A percentile compares a stretch with the other conserved stretches of the same genome.
phyloP scores from a whole-genome alignment of 1,284 basidiomycete genomes.

The Tilletia walkeri region DNA sequence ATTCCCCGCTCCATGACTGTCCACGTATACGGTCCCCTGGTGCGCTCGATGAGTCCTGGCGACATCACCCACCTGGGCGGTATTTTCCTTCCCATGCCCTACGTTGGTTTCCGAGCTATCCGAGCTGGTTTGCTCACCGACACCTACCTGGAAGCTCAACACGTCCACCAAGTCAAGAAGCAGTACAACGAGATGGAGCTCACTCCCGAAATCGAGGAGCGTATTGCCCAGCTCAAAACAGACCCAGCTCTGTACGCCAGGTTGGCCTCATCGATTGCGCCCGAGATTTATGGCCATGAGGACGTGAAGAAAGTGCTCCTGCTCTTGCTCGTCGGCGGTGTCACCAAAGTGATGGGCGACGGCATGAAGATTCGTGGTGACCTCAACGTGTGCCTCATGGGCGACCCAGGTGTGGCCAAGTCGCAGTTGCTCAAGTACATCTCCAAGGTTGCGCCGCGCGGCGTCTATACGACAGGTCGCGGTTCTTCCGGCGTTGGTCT shows the following conservation, averaged over 20 bases:
- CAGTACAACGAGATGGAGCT: slow-evolving; percentile 82
- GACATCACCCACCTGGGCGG: slow-evolving; percentile 91
- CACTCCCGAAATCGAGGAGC: slow-evolving; percentile 76
- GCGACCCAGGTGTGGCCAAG: slow-evolving; percentile 99
- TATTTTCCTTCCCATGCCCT: slow-evolving; percentile 83
- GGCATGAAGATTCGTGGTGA: slow-evolving; percentile 99
- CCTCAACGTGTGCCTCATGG: slow-evolving; percentile 97
- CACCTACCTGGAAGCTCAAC: slow-evolving; percentile 89
- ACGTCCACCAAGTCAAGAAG: slow-evolving; percentile 92
- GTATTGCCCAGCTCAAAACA: slow-evolving; percentile 69
- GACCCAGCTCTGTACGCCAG: slow-evolving; percentile 80
- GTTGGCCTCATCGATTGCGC: slow-evolving; percentile 77
- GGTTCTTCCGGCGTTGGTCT: slow-evolving; percentile 97
- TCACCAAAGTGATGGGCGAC: slow-evolving; percentile 89
- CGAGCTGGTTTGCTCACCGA: slow-evolving; percentile 94
- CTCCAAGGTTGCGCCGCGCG: slow-evolving; percentile 93
- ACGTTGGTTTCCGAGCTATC: slow-evolving; percentile 81
- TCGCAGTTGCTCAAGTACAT: slow-evolving; percentile 98
- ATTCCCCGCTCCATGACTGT: slow-evolving; percentile 98
- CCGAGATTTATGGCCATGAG: slow-evolving; percentile 96
- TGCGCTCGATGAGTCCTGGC: slow-evolving; percentile 88
- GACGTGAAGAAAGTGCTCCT: slow-evolving; percentile 98
- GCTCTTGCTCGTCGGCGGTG: slow-evolving; percentile 88
- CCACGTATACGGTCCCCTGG: slow-evolving; percentile 85
- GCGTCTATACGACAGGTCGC: slow-evolving; percentile 96